These are phyloP conservation scores for Nicotiana noctiflora DNA, from an alignment of 257 asterid species.

Conservation along the genomic window DNA sequence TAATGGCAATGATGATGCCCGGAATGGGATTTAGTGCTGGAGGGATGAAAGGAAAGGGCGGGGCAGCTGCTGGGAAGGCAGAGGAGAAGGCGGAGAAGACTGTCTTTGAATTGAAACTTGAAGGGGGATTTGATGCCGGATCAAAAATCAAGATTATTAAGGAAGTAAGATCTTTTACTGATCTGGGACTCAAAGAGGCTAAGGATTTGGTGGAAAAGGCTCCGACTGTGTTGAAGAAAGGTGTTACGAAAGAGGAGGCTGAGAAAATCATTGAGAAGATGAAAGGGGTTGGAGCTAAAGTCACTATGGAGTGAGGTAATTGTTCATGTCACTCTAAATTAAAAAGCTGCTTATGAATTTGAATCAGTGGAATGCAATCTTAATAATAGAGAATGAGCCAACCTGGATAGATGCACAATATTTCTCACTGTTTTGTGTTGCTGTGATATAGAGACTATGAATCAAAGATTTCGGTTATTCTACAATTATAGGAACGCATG, in stretches of 20 bases:
- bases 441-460: neutral
- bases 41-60: constrained; percentile 43
- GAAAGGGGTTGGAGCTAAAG: constrained; percentile 79
- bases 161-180: constrained; percentile 86
- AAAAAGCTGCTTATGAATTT: neutral
- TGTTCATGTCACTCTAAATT: neutral
- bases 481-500: neutral
- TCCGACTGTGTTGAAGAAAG: constrained; percentile 83
- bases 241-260: constrained; percentile 85
- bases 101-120: constrained; percentile 82
- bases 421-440: neutral
- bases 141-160: constrained; percentile 77
- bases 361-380: neutral
- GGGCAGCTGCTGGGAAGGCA: constrained; percentile 38
- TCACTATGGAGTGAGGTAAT: constrained; percentile 76
- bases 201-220: constrained; percentile 96
- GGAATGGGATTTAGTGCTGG: constrained; percentile 68
- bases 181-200: constrained; percentile 88
- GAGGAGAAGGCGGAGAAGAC: constrained; percentile 80
- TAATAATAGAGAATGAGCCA: neutral
- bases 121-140: constrained; percentile 75
- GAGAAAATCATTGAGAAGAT: constrained; percentile 79
- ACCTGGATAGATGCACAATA: neutral
- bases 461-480: neutral
- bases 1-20: constrained; percentile 81